Conservation (phyloP, 805 yeast genomes). For the Lachancea nothofagi region DNA sequence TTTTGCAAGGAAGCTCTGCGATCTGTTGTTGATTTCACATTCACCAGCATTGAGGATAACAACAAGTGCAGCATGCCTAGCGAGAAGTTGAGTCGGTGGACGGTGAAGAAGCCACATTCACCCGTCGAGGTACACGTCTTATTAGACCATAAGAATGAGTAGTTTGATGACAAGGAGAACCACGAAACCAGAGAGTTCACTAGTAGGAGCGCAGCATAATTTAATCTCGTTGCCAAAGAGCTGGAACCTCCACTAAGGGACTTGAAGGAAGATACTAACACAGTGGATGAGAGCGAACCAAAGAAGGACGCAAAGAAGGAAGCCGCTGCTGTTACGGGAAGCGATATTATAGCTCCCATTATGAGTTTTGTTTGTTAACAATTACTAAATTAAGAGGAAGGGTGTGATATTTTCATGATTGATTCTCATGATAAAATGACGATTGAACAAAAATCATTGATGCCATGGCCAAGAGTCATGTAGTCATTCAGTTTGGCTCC, state of each 20-base stretch:
- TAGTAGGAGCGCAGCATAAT: conserved; percentile 75
- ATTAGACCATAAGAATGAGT: conserved; percentile 68
- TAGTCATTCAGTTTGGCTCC: conserved; percentile 3
- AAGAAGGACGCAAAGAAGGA: conserved; percentile 64
- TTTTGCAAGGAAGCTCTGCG: conserved; percentile 82
- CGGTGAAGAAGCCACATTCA: conserved; percentile 90
- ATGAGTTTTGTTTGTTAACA: not conserved
- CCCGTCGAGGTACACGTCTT: conserved; percentile 75
- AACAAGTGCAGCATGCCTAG: conserved; percentile 72
- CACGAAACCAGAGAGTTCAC: conserved; percentile 81
- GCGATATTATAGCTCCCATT: conserved; percentile 67
- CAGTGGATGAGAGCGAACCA: conserved; percentile 77
- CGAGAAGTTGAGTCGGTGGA: conserved; percentile 87
- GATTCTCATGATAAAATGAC: not conserved
- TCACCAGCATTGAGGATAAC: conserved; percentile 60
- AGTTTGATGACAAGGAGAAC: conserved; percentile 77
- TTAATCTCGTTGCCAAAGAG: conserved; percentile 75
- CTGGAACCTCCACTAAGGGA: conserved; percentile 60
- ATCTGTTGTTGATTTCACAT: conserved; percentile 71
- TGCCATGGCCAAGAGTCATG: not conserved
- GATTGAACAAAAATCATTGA: not conserved
- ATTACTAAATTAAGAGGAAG: not conserved
- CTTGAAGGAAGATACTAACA: conserved; percentile 49
- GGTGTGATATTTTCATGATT: not conserved
- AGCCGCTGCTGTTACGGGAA: conserved; percentile 62